Percentiles rank a stretch among this genome's conserved stretches.
Evolutionary conservation across 2,329 filamentous ascomycete species (phyloP).

Genomic region (Drechslerella coelobrocha): DNA sequence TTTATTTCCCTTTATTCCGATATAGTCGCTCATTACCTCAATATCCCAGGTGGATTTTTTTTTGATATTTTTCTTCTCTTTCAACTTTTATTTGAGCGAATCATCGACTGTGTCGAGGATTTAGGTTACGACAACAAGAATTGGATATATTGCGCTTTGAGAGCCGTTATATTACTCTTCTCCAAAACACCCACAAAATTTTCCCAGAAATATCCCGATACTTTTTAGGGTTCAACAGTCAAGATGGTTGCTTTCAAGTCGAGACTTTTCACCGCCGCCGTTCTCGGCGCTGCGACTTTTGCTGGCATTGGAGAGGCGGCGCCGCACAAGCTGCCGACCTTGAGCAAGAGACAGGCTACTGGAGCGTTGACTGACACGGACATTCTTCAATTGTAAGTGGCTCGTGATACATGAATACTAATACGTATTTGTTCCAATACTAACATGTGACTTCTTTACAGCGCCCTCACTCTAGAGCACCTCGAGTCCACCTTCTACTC

Average conservation of each 20-base stretch:
- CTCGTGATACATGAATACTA: constrained; percentile 57
- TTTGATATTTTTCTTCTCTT: constrained; percentile 30
- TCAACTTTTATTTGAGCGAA: constrained; percentile 24
- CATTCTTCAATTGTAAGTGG: constrained; percentile 65
- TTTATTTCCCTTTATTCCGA: constrained; percentile 20
- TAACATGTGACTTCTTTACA: constrained; percentile 56
- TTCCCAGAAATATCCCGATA: constrained; percentile 2
- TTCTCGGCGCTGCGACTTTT: constrained; percentile 39
- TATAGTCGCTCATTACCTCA: constrained; percentile 28
- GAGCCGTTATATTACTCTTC: constrained; percentile 26
- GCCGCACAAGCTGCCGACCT: constrained; percentile 40
- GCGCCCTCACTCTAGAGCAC: constrained; percentile 75
- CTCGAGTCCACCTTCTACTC: constrained; percentile 77
- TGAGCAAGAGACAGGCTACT: constrained; percentile 52
- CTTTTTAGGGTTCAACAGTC: neutral
- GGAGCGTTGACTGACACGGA: constrained; percentile 62
- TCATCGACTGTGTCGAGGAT: constrained; percentile 47
- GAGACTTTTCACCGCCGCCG: constrained; percentile 42
- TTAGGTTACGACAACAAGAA: constrained; percentile 5
- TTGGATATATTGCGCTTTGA: constrained; percentile 36
- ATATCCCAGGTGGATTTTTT: constrained; percentile 54
- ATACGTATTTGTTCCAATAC: constrained; percentile 21
- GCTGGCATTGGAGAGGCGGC: constrained; percentile 35
- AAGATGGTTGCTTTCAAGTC: constrained; percentile 49
- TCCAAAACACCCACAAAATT: constrained; percentile 15